Percentiles rank a stretch among this genome's conserved stretches.
phyloP scores from a whole-genome alignment of 2,329 filamentous ascomycete species.

The Colletotrichum echinochloae region DNA sequence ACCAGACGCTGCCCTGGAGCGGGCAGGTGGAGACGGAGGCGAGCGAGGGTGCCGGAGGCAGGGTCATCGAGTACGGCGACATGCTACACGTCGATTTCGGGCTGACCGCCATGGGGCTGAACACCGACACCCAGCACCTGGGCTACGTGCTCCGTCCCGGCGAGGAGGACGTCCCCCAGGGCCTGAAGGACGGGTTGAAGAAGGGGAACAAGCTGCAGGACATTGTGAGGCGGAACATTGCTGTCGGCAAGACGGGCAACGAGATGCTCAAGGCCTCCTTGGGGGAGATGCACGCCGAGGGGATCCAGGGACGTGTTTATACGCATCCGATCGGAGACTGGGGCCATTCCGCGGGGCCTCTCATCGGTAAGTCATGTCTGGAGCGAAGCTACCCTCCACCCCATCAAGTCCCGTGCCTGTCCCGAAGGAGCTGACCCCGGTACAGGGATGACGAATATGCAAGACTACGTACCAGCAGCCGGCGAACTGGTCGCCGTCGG shows the following conservation, averaged over 20 bases:
- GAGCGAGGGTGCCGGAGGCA: slow-evolving; percentile 41
- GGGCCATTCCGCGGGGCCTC: slow-evolving; percentile 61
- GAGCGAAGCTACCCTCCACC: neutral
- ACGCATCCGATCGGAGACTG: slow-evolving; percentile 64
- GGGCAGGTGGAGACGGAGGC: neutral
- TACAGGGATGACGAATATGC: slow-evolving; percentile 62
- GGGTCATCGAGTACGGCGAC: slow-evolving; percentile 57
- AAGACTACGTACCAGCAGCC: slow-evolving; percentile 59
- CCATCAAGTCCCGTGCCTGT: neutral
- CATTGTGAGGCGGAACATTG: slow-evolving; percentile 58
- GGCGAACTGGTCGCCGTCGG: slow-evolving; percentile 60
- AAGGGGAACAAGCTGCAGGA: slow-evolving; percentile 63
- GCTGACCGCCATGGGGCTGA: slow-evolving; percentile 59
- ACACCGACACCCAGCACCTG: slow-evolving; percentile 64
- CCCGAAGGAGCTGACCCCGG: neutral
- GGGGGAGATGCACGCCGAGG: slow-evolving; percentile 56
- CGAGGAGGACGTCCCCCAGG: slow-evolving; percentile 55
- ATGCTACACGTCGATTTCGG: slow-evolving; percentile 64
- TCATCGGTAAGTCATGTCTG: slow-evolving; percentile 54
- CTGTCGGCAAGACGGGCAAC: slow-evolving; percentile 58
- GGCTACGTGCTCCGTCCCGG: slow-evolving; percentile 60
- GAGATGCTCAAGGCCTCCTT: slow-evolving; percentile 55
- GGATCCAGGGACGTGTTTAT: slow-evolving; percentile 61
- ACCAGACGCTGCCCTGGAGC: slow-evolving; percentile 40
- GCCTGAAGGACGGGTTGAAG: slow-evolving; percentile 56